Evolutionary conservation across 2,329 filamentous ascomycete genomes (phyloP), one percentile per base, ranked within the genome.

Genomic region (Zasmidium citrigriseum): DNA sequence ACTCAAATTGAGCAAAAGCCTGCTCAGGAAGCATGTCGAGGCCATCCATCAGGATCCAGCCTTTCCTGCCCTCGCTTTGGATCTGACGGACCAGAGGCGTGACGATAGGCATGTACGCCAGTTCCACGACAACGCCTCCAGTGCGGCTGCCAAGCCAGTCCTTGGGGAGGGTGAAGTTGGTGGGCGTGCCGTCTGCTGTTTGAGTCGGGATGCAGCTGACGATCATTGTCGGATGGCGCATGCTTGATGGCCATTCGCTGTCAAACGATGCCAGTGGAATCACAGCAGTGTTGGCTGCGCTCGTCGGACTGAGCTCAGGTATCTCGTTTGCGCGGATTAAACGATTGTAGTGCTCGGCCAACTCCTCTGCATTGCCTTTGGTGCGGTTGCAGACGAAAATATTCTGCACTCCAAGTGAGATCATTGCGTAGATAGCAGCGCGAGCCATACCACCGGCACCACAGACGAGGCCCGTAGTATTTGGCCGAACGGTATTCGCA

Each of bases 1-100:
- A 75, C 73, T 93, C 90, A 68, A 93, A 93, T 67, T 93, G 89
- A 1, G 89, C 89, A 73, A 90, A 90, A 0, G 88, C 90, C 70
- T 93, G 89, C 70, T 93, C 90, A 0, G 88, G 88, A 14, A 93
- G 74, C 48, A 92, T 80, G 66, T 93, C 89, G 12, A 93, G 76
- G 0, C 89, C 89, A 67, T 92, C 88, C 73, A 92, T 84, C 18
- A 89, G 81, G 0, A 91, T 86, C 89, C 89, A 93, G 44, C 89
- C 82, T 63, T 82, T 77, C 55, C 85, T 77, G 20, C 84, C 78
- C 71, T 84, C 75, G 53, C 78, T 76, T 18, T 86, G 82, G 55
- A 90, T 85, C 67, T 93, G 89, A 27, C 82, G 80, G 46, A 91
- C 78, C 3, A 93, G 76, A 0, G 89, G 89, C 1, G 89, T 91